Conservation (phyloP, 2,329 filamentous ascomycete genomes). For the Phaeophleospora eucalypticola region DNA sequence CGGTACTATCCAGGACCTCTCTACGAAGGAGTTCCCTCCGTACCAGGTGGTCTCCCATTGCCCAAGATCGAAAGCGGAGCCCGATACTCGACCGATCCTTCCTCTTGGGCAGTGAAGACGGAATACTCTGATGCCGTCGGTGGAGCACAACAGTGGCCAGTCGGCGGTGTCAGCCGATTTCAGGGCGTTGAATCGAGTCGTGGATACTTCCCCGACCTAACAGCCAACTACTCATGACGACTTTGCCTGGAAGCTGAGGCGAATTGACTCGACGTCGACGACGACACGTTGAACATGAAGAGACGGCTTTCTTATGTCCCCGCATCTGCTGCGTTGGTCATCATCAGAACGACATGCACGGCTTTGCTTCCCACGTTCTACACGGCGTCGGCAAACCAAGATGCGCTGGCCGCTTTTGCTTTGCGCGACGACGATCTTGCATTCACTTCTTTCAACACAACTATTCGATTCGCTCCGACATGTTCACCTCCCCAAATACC, state of each 20-base stretch:
- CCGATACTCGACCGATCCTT: constrained; percentile 30
- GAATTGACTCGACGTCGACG: background rate
- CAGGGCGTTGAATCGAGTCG: constrained; percentile 46
- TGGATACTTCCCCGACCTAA: constrained; percentile 44
- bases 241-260: background rate
- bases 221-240: constrained; percentile 21
- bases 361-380: too few relatives aligned
- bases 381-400: background rate
- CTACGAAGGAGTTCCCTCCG: constrained; percentile 37
- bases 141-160: constrained; percentile 33
- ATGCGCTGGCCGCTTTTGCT: constrained; percentile 14
- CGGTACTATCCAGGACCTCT: constrained; percentile 45
- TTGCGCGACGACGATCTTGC: background rate
- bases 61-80: constrained; percentile 30
- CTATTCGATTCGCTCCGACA: too few relatives aligned
- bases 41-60: constrained; percentile 25
- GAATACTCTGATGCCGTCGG: constrained; percentile 38
- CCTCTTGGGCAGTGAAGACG: constrained; percentile 38
- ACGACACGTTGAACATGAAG: background rate
- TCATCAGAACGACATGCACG: constrained; percentile 8
- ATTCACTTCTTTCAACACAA: background rate
- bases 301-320: constrained; percentile 18
- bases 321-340: constrained; percentile 27
- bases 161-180: constrained; percentile 42
- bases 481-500: too few relatives aligned